Conservation (phyloP, 2,329 filamentous ascomycete genomes). For the Diaporthe humulicola region DNA sequence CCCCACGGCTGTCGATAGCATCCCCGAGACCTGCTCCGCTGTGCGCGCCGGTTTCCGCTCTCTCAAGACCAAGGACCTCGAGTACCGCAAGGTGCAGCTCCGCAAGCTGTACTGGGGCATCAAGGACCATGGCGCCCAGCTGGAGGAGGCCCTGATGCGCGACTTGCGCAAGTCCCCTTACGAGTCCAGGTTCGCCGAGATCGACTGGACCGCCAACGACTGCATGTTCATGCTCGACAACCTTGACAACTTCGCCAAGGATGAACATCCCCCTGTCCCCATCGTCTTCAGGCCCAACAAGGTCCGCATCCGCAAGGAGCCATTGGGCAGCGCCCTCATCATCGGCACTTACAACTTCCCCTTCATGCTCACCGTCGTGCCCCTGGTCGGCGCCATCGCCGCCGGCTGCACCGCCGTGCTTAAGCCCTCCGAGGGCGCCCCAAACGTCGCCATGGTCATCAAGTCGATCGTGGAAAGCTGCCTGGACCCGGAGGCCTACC, state of each 20-base stretch:
- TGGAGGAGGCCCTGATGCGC: constrained; percentile 80
- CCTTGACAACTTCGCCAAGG: constrained; percentile 84
- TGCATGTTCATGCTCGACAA: constrained; percentile 84
- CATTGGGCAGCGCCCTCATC: constrained; percentile 84
- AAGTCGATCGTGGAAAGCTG: constrained; percentile 81
- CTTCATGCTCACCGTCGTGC: constrained; percentile 81
- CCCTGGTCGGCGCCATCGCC: constrained; percentile 89
- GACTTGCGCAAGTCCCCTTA: constrained; percentile 85
- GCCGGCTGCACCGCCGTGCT: constrained; percentile 91
- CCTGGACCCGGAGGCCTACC: constrained; percentile 83
- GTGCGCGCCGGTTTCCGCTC: constrained; percentile 79
- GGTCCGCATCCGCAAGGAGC: constrained; percentile 87
- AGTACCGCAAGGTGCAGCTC: constrained; percentile 87
- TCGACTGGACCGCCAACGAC: constrained; percentile 84
- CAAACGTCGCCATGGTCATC: constrained; percentile 81
- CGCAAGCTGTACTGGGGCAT: constrained; percentile 96
- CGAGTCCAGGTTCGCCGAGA: constrained; percentile 81
- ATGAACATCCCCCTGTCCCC: constrained; percentile 80
- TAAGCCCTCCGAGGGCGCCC: constrained; percentile 90
- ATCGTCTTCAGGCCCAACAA: constrained; percentile 77
- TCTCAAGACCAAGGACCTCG: constrained; percentile 84
- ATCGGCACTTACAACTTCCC: constrained; percentile 98
- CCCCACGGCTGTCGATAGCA: constrained; percentile 75
- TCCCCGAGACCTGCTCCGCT: constrained; percentile 71
- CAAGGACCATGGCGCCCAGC: constrained; percentile 79